phyloP scores from a whole-genome alignment of 805 yeast species.

The Yamadazyma olivae region DNA sequence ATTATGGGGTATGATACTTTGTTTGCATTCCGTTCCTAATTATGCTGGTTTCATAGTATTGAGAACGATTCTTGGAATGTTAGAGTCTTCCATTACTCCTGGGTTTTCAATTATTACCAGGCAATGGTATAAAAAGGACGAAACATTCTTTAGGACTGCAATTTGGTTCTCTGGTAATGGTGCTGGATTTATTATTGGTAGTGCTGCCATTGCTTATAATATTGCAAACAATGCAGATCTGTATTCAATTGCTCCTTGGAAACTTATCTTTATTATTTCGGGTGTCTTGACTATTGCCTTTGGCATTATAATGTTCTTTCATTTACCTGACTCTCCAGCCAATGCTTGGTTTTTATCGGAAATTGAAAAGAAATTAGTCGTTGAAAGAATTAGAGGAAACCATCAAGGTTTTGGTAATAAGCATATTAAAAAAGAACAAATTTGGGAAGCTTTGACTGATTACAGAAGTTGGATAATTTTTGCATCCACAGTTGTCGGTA shows the following conservation, averaged over 20 bases:
- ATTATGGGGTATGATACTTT: conserved; percentile 53
- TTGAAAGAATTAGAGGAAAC: conserved; percentile 45
- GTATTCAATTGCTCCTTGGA: conserved; percentile 51
- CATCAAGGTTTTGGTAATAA: conserved; percentile 50
- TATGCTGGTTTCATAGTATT: conserved; percentile 56
- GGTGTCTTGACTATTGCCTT: conserved; percentile 51
- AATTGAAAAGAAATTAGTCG: conserved; percentile 41
- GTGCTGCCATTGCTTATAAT: conserved; percentile 54
- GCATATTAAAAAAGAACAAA: conserved; percentile 33
- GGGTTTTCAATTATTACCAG: conserved; percentile 55
- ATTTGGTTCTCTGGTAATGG: conserved; percentile 39
- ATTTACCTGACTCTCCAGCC: conserved; percentile 49
- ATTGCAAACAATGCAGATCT: conserved; percentile 33
- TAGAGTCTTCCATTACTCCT: conserved; percentile 55
- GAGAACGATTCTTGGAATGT: conserved; percentile 49
- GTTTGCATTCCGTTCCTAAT: conserved; percentile 51
- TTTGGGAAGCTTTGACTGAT: conserved; percentile 40
- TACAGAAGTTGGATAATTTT: not conserved
- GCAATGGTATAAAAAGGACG: conserved; percentile 50
- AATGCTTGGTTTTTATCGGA: conserved; percentile 32
- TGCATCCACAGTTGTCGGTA: conserved; percentile 3
- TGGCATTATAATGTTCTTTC: conserved; percentile 42
- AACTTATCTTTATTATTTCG: conserved; percentile 55
- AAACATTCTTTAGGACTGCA: conserved; percentile 32
- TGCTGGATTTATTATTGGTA: conserved; percentile 36